phyloP scores from a whole-genome alignment of 2,329 filamentous ascomycete species.

The Epichloe sylvatica region DNA sequence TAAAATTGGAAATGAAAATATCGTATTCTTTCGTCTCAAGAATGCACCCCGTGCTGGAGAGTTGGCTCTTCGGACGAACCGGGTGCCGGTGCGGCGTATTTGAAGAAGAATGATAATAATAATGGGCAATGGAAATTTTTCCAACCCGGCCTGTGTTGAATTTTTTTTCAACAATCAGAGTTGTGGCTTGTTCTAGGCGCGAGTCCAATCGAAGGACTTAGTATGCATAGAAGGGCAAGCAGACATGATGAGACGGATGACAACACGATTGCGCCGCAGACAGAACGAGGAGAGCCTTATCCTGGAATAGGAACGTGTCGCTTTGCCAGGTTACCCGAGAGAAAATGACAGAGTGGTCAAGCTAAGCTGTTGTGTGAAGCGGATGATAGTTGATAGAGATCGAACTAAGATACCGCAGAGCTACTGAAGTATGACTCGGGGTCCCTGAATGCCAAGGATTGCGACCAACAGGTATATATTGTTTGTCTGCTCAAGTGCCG shows the following conservation, averaged over 20 bases:
- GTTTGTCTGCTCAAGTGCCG: background rate
- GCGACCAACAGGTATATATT: background rate
- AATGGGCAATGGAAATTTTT: background rate
- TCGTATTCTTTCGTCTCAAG: background rate
- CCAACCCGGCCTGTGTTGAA: background rate
- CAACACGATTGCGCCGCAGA: background rate
- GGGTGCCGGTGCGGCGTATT: background rate
- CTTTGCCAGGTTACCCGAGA: background rate
- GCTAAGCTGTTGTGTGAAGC: background rate
- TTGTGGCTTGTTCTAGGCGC: conserved; percentile 6
- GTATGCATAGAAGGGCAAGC: conserved; percentile 7
- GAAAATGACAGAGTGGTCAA: too few species aligned
- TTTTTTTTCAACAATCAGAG: background rate
- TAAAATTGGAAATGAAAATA: background rate
- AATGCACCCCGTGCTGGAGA: background rate
- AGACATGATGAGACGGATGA: conserved; percentile 10
- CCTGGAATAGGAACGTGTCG: background rate
- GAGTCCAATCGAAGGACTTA: conserved; percentile 14
- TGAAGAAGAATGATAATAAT: background rate
- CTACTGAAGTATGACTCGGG: background rate
- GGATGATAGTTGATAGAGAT: background rate
- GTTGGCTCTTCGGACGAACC: background rate
- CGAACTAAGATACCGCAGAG: background rate
- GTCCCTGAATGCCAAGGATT: background rate
- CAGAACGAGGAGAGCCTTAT: background rate